phyloP scores from a whole-genome alignment of 306 rosid species.

The Prunus campanulata region DNA sequence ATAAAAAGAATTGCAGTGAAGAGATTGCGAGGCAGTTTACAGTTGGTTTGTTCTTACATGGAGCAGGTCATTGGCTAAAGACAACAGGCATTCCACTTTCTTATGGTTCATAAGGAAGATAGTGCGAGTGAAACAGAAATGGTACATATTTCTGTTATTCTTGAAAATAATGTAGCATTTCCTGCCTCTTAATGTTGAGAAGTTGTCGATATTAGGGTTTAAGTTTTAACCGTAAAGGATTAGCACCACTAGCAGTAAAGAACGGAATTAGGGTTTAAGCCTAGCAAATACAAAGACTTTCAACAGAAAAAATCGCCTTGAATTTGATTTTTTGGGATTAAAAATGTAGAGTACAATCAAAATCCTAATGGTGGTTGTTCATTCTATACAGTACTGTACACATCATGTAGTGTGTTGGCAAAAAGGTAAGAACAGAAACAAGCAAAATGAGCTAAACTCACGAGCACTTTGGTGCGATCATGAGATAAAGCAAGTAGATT shows the following conservation, averaged over 20 bases:
- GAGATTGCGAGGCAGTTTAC: not conserved
- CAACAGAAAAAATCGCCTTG: not conserved
- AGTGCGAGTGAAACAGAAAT: not conserved
- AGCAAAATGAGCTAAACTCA: not conserved
- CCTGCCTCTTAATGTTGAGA: too few relatives aligned
- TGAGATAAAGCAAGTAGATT: not conserved
- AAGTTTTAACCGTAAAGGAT: too few relatives aligned
- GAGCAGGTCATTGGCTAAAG: slow-evolving; percentile 3
- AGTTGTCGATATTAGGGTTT: too few relatives aligned
- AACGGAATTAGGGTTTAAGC: too few relatives aligned
- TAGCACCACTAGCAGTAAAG: too few relatives aligned
- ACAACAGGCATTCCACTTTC: not conserved
- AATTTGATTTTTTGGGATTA: not conserved
- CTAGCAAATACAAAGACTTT: not conserved
- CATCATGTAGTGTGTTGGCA: not conserved
- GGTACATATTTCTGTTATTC: not conserved
- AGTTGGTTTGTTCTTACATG: slow-evolving; percentile 7
- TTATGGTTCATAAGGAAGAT: not conserved
- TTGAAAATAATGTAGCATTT: too few relatives aligned
- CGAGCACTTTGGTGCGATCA: not conserved
- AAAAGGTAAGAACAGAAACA: not conserved
- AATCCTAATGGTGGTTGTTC: not conserved
- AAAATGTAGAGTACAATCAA: not conserved
- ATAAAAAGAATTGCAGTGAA: not conserved
- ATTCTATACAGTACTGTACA: not conserved